Evolutionary conservation across 345 rosid species (phyloP).

Genomic region (Heritiera littoralis): DNA sequence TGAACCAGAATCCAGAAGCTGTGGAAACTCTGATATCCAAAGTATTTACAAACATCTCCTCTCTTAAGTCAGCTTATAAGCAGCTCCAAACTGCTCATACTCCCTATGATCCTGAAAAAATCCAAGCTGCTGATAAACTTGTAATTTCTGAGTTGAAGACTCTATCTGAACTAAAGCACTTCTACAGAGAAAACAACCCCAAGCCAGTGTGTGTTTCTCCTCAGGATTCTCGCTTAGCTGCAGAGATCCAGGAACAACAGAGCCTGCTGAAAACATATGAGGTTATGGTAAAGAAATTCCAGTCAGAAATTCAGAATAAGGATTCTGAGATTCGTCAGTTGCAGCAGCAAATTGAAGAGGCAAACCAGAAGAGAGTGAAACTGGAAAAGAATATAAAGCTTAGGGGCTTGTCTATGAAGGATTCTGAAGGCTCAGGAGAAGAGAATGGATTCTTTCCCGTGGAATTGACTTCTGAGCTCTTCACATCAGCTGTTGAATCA

Average conservation of each 20-base stretch:
- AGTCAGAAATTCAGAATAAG: slow-evolving; percentile 85
- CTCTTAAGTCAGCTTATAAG: slow-evolving; percentile 79
- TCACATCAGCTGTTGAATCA: slow-evolving; percentile 57
- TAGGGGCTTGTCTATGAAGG: slow-evolving; percentile 70
- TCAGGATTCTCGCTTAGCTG: slow-evolving; percentile 87
- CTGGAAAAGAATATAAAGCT: slow-evolving; percentile 84
- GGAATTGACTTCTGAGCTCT: slow-evolving; percentile 67
- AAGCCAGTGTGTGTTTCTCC: slow-evolving; percentile 69
- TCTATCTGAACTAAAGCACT: slow-evolving; percentile 77
- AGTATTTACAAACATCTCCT: slow-evolving; percentile 67
- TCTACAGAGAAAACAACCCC: slow-evolving; percentile 73
- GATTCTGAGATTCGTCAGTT: slow-evolving; percentile 76
- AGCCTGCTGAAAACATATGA: slow-evolving; percentile 82
- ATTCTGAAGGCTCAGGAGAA: slow-evolving; percentile 52
- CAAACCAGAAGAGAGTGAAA: slow-evolving; percentile 65
- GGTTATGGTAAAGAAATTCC: slow-evolving; percentile 88
- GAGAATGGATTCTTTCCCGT: slow-evolving; percentile 47
- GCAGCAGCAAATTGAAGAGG: slow-evolving; percentile 75
- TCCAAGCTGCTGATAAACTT: slow-evolving; percentile 79
- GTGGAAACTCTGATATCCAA: slow-evolving; percentile 71
- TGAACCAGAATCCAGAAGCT: slow-evolving; percentile 73
- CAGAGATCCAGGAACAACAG: slow-evolving; percentile 89
- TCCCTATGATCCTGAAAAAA: slow-evolving; percentile 85
- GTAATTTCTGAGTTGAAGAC: slow-evolving; percentile 79
- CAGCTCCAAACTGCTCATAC: slow-evolving; percentile 84